Percentiles rank a stretch among this genome's conserved stretches.
phyloP scores from a whole-genome alignment of 2,329 filamentous ascomycete genomes.

The Aspergillus eucalypticola region DNA sequence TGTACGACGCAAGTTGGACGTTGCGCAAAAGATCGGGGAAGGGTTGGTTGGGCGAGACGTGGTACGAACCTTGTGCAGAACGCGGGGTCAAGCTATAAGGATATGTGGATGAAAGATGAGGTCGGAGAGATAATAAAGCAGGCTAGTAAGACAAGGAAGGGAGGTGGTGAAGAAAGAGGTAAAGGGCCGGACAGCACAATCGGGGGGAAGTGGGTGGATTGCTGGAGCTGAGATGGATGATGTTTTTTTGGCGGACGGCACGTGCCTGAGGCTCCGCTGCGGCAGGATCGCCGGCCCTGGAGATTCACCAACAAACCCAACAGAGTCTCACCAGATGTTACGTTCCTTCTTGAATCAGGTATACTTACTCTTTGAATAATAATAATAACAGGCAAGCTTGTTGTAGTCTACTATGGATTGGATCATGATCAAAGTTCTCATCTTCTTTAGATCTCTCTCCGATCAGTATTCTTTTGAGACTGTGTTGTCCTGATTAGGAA shows the following conservation, averaged over 20 bases:
- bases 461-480: no score
- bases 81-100: neutral
- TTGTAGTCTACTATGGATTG: no score
- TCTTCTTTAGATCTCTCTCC: no score
- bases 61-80: constrained; percentile 9
- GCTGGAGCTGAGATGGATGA: constrained; percentile 28
- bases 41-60: neutral
- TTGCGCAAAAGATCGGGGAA: constrained; percentile 9
- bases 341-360: no score
- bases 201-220: constrained; percentile 19
- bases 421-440: no score
- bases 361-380: no score
- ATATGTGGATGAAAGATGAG: neutral
- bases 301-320: neutral
- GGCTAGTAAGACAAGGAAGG: constrained; percentile 4
- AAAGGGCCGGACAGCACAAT: constrained; percentile 1
- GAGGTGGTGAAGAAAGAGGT: constrained; percentile 8
- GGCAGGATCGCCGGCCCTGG: constrained; percentile 28
- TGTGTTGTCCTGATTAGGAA: no score
- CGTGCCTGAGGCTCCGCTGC: constrained; percentile 28
- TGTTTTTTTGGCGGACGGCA: constrained; percentile 30
- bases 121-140: constrained; percentile 1
- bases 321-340: neutral
- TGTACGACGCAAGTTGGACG: constrained; percentile 2
- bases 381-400: no score